Conservation (phyloP, 306 rosid genomes). For the Trifolium pratense region DNA sequence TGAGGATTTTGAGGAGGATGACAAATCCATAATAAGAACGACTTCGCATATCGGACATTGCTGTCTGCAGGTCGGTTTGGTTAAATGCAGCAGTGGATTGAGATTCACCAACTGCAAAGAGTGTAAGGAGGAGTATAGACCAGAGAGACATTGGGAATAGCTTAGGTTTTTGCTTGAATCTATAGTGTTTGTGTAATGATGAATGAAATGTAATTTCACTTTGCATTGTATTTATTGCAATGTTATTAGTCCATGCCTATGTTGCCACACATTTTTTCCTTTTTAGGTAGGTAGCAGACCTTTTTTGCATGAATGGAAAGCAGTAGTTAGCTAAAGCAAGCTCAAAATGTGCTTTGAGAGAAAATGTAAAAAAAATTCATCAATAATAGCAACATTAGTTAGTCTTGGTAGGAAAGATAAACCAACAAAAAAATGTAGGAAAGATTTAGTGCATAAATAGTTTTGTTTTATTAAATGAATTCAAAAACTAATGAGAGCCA, state of each 20-base stretch:
- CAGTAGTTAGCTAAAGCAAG: slow-evolving; percentile 27
- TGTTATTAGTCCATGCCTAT: slow-evolving; percentile 25
- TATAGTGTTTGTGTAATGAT: slow-evolving; percentile 21
- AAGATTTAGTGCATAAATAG: background rate
- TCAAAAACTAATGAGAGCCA: background rate
- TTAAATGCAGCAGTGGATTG: slow-evolving; percentile 40
- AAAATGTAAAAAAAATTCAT: slow-evolving; percentile 7
- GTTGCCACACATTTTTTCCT: slow-evolving; percentile 10
- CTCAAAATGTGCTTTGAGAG: slow-evolving; percentile 6
- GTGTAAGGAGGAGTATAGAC: slow-evolving; percentile 51
- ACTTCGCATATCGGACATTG: slow-evolving; percentile 61
- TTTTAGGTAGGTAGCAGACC: slow-evolving; percentile 45
- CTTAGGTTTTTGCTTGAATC: slow-evolving; percentile 23
- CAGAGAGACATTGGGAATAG: slow-evolving; percentile 51
- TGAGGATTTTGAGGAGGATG: slow-evolving; percentile 59
- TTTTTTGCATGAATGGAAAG: slow-evolving; percentile 46
- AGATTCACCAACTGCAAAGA: slow-evolving; percentile 46
- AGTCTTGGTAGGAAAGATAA: background rate
- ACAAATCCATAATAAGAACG: slow-evolving; percentile 65
- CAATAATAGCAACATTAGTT: background rate
- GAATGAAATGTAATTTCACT: slow-evolving; percentile 22
- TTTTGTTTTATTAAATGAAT: background rate
- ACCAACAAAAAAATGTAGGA: background rate
- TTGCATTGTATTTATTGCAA: slow-evolving; percentile 35
- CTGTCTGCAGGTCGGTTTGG: slow-evolving; percentile 58